Evolutionary conservation across 169 alveolate genomes (phyloP).

Genomic region (Babesia gibsoni): DNA sequence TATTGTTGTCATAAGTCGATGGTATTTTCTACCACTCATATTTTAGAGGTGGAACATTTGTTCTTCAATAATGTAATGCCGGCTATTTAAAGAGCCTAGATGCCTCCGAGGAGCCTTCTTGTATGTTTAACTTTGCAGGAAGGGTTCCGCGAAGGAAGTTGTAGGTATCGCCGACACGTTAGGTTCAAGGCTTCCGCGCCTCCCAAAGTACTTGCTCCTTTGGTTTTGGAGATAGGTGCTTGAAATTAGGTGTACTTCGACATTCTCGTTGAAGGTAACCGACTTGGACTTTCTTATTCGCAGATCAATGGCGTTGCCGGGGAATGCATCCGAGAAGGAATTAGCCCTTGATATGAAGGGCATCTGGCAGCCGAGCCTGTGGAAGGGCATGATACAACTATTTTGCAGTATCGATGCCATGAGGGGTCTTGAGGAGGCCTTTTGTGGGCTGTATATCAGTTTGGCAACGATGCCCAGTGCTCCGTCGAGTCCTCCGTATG

Average conservation of each 20-base stretch:
- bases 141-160: slow-evolving; percentile 12
- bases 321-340: too few relatives aligned
- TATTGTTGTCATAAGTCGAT: too few relatives aligned
- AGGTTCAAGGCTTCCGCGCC: slow-evolving; percentile 18
- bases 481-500: neutral
- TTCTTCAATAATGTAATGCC: too few relatives aligned
- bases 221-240: neutral
- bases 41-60: too few relatives aligned
- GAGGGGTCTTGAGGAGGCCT: neutral
- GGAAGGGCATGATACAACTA: neutral
- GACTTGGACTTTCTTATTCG: slow-evolving; percentile 12
- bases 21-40: too few relatives aligned
- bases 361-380: too few relatives aligned
- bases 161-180: slow-evolving; percentile 18
- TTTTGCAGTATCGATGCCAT: neutral
- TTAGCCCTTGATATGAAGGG: too few relatives aligned
- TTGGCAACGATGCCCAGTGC: neutral
- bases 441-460: neutral
- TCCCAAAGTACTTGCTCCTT: slow-evolving; percentile 6
- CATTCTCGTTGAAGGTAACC: slow-evolving; percentile 44
- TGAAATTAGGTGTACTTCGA: slow-evolving; percentile 43
- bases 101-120: too few relatives aligned
- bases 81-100: too few relatives aligned
- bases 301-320: too few relatives aligned
- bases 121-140: too few relatives aligned